phyloP scores from a whole-genome alignment of 208 protist species.

The Herpetomonas muscarum region DNA sequence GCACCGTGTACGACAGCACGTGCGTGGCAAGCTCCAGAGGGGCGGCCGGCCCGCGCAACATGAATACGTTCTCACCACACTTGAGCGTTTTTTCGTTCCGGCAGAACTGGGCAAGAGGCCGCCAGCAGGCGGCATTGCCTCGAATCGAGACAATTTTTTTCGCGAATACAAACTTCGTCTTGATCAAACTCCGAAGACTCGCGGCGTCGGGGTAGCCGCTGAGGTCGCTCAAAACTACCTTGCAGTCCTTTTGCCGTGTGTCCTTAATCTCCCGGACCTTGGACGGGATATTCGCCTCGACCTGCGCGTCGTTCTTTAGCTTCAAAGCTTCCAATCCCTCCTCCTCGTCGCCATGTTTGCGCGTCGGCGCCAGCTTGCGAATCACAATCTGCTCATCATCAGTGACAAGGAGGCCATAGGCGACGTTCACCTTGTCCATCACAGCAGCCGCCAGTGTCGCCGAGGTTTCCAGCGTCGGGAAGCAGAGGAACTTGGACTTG shows the following conservation, averaged over 20 bases:
- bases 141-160: constrained; percentile 80
- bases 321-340: constrained; percentile 52
- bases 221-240: constrained; percentile 69
- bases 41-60: constrained; percentile 15
- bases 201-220: constrained; percentile 60
- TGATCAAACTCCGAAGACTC: constrained; percentile 57
- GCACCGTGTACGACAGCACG: constrained; percentile 79
- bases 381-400: constrained; percentile 69
- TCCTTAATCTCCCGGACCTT: constrained; percentile 41
- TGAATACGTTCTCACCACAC: constrained; percentile 70
- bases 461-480: constrained; percentile 58
- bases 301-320: constrained; percentile 77
- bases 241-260: constrained; percentile 31
- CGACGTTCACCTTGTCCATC: constrained; percentile 41
- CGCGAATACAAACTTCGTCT: constrained; percentile 58
- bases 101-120: constrained; percentile 60
- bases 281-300: constrained; percentile 80
- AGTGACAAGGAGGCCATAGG: constrained; percentile 78
- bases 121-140: constrained; percentile 39
- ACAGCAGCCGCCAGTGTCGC: constrained; percentile 40
- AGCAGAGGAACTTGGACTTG: constrained; percentile 60
- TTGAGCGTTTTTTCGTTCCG: constrained; percentile 71
- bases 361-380: constrained; percentile 51
- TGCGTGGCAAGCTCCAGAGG: constrained; percentile 74
- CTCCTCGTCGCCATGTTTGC: constrained; percentile 40